These are phyloP conservation scores for Mortierella sp. DNA, from an alignment of 371 early-diverging fungal genomes.

Conservation along the genomic window DNA sequence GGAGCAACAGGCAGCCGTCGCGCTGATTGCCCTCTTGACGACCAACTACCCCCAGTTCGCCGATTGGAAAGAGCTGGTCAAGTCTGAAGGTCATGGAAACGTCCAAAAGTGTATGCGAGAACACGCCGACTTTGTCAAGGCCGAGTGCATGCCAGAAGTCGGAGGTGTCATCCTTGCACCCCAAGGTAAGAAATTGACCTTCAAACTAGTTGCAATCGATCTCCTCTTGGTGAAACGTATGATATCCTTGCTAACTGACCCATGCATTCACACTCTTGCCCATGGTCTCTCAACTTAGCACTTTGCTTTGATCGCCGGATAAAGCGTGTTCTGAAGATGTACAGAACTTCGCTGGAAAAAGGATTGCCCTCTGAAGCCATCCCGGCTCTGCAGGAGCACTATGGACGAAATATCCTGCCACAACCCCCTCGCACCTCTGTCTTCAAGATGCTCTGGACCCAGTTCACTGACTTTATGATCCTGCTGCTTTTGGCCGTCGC, in stretches of 20 bases:
- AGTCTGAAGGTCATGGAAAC: slow-evolving; percentile 79
- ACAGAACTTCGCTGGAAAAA: slow-evolving; percentile 73
- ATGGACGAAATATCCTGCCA: slow-evolving; percentile 86
- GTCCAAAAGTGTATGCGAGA: slow-evolving; percentile 76
- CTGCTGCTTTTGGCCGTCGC: slow-evolving; percentile 84
- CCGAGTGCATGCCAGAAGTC: slow-evolving; percentile 64
- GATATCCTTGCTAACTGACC: too few species aligned
- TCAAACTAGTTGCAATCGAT: neutral
- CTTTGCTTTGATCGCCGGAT: slow-evolving; percentile 90
- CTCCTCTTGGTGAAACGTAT: neutral
- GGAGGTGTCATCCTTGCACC: slow-evolving; percentile 67
- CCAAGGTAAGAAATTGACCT: slow-evolving; percentile 57
- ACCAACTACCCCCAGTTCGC: slow-evolving; percentile 74
- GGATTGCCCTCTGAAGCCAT: slow-evolving; percentile 76
- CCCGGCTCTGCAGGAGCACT: slow-evolving; percentile 74
- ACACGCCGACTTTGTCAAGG: slow-evolving; percentile 57
- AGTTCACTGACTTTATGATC: slow-evolving; percentile 95
- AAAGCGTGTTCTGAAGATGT: slow-evolving; percentile 87
- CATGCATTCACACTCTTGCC: neutral
- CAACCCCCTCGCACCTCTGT: slow-evolving; percentile 83
- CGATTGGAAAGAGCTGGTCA: slow-evolving; percentile 93
- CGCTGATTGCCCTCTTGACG: slow-evolving; percentile 78
- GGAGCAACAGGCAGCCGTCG: slow-evolving; percentile 77
- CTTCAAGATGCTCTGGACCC: slow-evolving; percentile 84
- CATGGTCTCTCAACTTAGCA: slow-evolving; percentile 49